These are phyloP conservation scores for Microdochium paspali DNA, from an alignment of 2,329 filamentous ascomycete species.

Conservation along the genomic window DNA sequence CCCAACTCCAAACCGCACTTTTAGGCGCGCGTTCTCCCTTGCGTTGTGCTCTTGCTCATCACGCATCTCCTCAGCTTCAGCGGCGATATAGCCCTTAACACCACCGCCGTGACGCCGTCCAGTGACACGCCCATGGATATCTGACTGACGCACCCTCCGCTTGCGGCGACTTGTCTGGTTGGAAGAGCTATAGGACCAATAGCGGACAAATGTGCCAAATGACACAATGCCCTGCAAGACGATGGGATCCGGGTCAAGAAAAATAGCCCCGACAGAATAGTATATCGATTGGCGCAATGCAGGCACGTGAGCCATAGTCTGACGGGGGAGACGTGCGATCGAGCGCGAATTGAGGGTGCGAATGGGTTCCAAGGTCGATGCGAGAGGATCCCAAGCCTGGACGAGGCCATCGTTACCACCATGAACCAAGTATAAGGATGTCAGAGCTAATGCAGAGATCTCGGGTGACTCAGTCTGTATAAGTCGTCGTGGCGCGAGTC, in stretches of 20 bases:
- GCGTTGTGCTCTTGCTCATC: constrained; percentile 58
- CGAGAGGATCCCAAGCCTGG: constrained; percentile 93
- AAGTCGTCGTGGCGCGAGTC: constrained; percentile 61
- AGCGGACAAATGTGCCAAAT: constrained; percentile 78
- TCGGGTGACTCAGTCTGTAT: constrained; percentile 88
- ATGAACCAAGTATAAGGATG: constrained; percentile 81
- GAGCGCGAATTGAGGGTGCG: constrained; percentile 82
- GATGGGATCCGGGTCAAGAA: constrained; percentile 79
- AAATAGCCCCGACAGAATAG: constrained; percentile 74
- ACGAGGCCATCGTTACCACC: constrained; percentile 92
- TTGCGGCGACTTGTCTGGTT: constrained; percentile 69
- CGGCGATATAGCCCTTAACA: constrained; percentile 72
- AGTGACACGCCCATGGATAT: constrained; percentile 39
- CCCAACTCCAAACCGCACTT: constrained; percentile 75
- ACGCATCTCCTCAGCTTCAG: constrained; percentile 75
- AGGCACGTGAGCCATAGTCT: constrained; percentile 45
- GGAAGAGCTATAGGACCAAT: constrained; percentile 87
- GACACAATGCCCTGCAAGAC: constrained; percentile 78
- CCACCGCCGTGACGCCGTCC: constrained; percentile 53
- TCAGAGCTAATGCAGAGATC: constrained; percentile 73
- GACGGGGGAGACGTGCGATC: constrained; percentile 71
- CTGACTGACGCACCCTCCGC: constrained; percentile 64
- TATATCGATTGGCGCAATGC: constrained; percentile 62
- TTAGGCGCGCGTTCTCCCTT: constrained; percentile 62
- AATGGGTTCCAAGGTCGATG: constrained; percentile 67